These are phyloP conservation scores for Microglena sp. DNA, from an alignment of 139 green algal species.

Conservation along the genomic window DNA sequence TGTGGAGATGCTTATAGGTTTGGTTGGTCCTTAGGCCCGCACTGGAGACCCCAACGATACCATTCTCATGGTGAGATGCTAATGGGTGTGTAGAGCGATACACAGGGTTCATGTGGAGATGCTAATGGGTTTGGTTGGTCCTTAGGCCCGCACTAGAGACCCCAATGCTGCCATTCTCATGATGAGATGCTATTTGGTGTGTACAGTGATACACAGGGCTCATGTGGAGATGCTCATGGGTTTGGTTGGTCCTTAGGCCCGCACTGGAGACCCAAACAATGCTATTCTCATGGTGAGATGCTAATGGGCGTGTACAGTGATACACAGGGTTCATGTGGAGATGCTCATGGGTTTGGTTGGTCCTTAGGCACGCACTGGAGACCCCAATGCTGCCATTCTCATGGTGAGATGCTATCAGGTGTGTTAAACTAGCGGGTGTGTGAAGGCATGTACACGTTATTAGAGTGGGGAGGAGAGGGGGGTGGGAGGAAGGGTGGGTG, in stretches of 20 bases:
- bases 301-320: background rate
- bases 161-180: slow-evolving; percentile 63
- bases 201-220: too few relatives aligned
- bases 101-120: too few relatives aligned
- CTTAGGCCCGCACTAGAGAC: slow-evolving; percentile 73
- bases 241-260: background rate
- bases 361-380: slow-evolving; percentile 73
- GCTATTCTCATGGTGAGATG: slow-evolving; percentile 47
- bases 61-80: slow-evolving; percentile 50
- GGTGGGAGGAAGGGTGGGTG: background rate
- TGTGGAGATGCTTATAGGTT: slow-evolving; percentile 48
- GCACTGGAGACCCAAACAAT: background rate
- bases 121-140: slow-evolving; percentile 65
- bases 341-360: slow-evolving; percentile 62
- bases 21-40: slow-evolving; percentile 75
- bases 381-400: slow-evolving; percentile 68
- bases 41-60: slow-evolving; percentile 71
- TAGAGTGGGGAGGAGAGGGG: background rate
- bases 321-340: too few relatives aligned
- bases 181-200: too few relatives aligned
- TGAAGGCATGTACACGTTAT: background rate
- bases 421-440: background rate
- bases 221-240: too few relatives aligned
- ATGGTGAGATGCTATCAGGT: slow-evolving; percentile 28
- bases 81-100: background rate